Evolutionary conservation across 495 filamentous ascomycete genomes (phyloP).

Genomic region (Penicillium parvum): DNA sequence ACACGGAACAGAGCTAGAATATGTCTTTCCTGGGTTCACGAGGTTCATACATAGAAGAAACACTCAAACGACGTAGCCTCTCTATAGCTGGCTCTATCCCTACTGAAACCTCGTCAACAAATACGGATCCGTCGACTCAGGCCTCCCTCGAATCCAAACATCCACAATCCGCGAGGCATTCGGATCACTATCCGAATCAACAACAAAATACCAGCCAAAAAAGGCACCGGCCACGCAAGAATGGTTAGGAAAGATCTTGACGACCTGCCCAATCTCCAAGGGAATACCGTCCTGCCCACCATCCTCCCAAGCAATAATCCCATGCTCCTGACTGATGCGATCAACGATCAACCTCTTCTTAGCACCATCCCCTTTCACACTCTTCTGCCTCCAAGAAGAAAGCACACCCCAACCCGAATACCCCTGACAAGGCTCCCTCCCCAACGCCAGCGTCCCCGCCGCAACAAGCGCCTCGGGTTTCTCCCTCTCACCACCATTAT

Average conservation of each 20-base stretch:
- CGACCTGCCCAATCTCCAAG: slow-evolving; percentile 38
- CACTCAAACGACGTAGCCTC: no score
- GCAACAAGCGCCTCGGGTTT: slow-evolving; percentile 64
- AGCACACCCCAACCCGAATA: slow-evolving; percentile 75
- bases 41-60: no score
- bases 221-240: slow-evolving; percentile 73
- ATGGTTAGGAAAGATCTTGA: slow-evolving; percentile 81
- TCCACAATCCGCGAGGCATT: slow-evolving; percentile 59
- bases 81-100: no score
- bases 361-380: no score
- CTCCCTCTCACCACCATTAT: slow-evolving; percentile 46
- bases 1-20: not conserved
- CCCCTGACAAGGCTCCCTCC: slow-evolving; percentile 66
- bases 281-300: slow-evolving; percentile 16
- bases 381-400: slow-evolving; percentile 49
- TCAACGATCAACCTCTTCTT: slow-evolving; percentile 23
- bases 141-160: slow-evolving; percentile 55
- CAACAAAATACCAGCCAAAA: slow-evolving; percentile 70
- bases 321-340: slow-evolving; percentile 38
- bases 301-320: slow-evolving; percentile 28
- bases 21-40: not conserved
- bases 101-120: slow-evolving; percentile 12
- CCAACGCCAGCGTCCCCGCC: slow-evolving; percentile 67
- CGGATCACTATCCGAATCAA: slow-evolving; percentile 57
- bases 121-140: slow-evolving; percentile 16